Conservation (phyloP, 257 asterid species). For the Coffea eugenioides region DNA sequence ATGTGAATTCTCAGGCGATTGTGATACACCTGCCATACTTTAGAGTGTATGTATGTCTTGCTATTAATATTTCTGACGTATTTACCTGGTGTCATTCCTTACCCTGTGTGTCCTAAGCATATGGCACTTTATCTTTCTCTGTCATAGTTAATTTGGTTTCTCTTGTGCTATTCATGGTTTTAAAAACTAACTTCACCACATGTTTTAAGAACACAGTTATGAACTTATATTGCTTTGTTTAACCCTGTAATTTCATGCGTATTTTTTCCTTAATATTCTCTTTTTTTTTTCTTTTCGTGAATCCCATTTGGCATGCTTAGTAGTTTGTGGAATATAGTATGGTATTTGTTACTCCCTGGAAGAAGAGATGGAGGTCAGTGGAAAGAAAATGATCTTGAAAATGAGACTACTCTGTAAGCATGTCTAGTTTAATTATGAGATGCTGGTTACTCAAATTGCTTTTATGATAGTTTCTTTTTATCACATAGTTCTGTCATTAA, state of each 20-base stretch:
- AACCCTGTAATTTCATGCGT: background rate
- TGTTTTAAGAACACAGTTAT: background rate
- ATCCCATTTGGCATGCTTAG: background rate
- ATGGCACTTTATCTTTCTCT: background rate
- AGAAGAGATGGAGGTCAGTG: background rate
- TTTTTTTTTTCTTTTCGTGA: background rate
- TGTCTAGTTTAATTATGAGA: background rate
- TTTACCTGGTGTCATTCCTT: background rate
- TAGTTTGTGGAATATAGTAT: background rate
- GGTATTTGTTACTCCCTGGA: background rate
- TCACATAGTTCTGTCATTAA: background rate
- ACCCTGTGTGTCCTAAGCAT: background rate
- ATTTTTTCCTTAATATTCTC: background rate
- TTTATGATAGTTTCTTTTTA: background rate
- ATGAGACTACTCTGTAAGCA: background rate
- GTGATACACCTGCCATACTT: background rate
- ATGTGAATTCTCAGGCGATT: background rate
- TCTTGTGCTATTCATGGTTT: background rate
- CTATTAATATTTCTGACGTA: background rate
- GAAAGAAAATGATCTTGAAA: background rate
- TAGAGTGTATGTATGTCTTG: background rate
- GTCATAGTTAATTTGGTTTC: background rate
- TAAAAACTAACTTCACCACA: background rate
- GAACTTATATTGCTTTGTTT: background rate
- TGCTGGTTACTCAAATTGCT: background rate